phyloP scores from a whole-genome alignment of 306 rosid genomes.

The Erythrophleum fordii region DNA sequence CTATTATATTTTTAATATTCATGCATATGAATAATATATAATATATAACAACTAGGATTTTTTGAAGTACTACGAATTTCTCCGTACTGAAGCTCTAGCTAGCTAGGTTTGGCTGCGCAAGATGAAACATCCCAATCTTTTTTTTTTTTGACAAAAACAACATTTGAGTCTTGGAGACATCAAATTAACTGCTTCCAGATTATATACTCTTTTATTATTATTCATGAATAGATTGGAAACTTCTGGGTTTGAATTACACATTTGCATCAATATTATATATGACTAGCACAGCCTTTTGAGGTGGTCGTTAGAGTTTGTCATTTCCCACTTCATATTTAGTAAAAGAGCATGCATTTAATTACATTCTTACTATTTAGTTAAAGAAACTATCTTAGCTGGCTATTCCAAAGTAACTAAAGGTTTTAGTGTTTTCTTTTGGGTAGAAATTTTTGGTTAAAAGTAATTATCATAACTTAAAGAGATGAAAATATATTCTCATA shows the following conservation, averaged over 20 bases:
- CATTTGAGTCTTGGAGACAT: constrained; percentile 27
- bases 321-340: neutral
- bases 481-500: constrained; percentile 5
- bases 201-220: neutral
- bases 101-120: constrained; percentile 39
- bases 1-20: constrained; percentile 32
- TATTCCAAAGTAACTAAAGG: neutral
- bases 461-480: neutral
- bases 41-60: constrained; percentile 37
- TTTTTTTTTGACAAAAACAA: neutral
- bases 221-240: constrained; percentile 20
- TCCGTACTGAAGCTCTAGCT: constrained; percentile 7
- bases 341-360: neutral
- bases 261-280: constrained; percentile 4
- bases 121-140: constrained; percentile 49
- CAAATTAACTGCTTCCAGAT: constrained; percentile 14
- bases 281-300: constrained; percentile 43
- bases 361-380: neutral
- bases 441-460: neutral
- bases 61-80: constrained; percentile 33
- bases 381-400: neutral
- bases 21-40: constrained; percentile 9
- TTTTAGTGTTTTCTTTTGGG: neutral
- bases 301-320: constrained; percentile 13
- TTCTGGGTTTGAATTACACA: constrained; percentile 25